Evolutionary conservation across 2,329 filamentous ascomycete species (phyloP).

Genomic region (Lithohypha guttulata): DNA sequence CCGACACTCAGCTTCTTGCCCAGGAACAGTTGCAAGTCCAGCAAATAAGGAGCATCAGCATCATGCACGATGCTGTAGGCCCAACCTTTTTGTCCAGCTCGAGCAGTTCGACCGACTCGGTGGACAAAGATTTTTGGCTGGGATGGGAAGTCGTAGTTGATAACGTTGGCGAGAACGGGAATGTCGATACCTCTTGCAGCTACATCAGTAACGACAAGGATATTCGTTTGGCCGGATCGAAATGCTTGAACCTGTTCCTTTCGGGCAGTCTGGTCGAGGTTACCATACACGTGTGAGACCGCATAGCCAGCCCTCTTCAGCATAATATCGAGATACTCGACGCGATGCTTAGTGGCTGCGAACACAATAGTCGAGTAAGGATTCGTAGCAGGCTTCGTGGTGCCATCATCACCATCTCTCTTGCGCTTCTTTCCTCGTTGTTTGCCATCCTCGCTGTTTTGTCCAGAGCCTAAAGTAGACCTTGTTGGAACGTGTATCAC

Average conservation of each 20-base stretch:
- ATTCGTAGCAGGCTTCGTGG: slow-evolving; percentile 38
- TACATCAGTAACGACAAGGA: slow-evolving; percentile 92
- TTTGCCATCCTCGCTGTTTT: slow-evolving; percentile 37
- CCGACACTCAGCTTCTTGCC: slow-evolving; percentile 74
- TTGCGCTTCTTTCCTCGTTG: slow-evolving; percentile 37
- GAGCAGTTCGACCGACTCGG: slow-evolving; percentile 86
- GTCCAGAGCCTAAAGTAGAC: slow-evolving; percentile 23
- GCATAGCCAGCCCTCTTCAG: slow-evolving; percentile 73
- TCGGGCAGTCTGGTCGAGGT: slow-evolving; percentile 84
- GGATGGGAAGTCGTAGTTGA: slow-evolving; percentile 96
- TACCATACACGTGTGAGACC: slow-evolving; percentile 88
- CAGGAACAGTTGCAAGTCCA: slow-evolving; percentile 90
- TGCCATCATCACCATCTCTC: slow-evolving; percentile 40
- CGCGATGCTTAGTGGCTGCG: slow-evolving; percentile 89
- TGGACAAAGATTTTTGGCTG: slow-evolving; percentile 97
- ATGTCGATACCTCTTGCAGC: slow-evolving; percentile 97
- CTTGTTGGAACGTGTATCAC: slow-evolving; percentile 82
- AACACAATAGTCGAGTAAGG: slow-evolving; percentile 92
- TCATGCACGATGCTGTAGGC: slow-evolving; percentile 86
- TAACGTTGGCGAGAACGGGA: slow-evolving; percentile 86
- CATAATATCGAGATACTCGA: slow-evolving; percentile 81
- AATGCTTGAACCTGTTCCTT: slow-evolving; percentile 89
- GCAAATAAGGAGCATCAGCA: slow-evolving; percentile 77
- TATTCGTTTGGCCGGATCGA: slow-evolving; percentile 69
- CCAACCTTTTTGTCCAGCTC: slow-evolving; percentile 88